Evolutionary conservation across 805 yeast genomes (phyloP).

Genomic region (Debaryomyces prosopidis): DNA sequence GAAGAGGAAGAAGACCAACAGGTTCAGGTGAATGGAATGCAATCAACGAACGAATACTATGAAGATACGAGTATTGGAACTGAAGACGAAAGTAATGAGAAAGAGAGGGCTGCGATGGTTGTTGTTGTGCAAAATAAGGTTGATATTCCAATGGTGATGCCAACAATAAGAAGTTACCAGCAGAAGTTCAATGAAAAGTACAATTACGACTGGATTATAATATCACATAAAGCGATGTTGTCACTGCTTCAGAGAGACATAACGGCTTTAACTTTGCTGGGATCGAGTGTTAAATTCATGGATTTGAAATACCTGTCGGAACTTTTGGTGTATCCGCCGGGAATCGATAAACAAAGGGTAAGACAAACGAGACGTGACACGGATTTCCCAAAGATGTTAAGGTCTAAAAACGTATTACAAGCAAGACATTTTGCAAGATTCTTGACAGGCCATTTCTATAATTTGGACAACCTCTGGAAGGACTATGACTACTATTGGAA

Average conservation of each 20-base stretch:
- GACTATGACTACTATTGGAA: constrained; percentile 28
- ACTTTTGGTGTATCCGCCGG: constrained; percentile 17
- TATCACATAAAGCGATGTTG: constrained; percentile 16
- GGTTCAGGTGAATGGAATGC: no score
- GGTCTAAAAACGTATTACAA: constrained; percentile 24
- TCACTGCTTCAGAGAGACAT: constrained; percentile 13
- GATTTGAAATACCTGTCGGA: constrained; percentile 12
- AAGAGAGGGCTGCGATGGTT: constrained; percentile 10
- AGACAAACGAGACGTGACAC: constrained; percentile 22
- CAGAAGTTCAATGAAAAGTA: constrained; percentile 22
- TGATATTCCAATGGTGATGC: constrained; percentile 5
- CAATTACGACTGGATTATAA: constrained; percentile 27
- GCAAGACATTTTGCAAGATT: constrained; percentile 22
- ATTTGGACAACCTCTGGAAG: constrained; percentile 16
- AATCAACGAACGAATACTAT: no score
- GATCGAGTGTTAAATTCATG: constrained; percentile 16
- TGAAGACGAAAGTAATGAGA: background rate
- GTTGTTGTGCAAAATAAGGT: constrained; percentile 2
- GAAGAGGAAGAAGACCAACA: no score
- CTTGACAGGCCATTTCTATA: constrained; percentile 20
- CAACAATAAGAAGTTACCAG: constrained; percentile 12
- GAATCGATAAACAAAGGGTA: constrained; percentile 24
- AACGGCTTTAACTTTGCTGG: constrained; percentile 14
- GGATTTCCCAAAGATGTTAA: constrained; percentile 22
- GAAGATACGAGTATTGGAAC: no score